A percentile compares a stretch with the other conserved stretches of the same genome.
phyloP scores from a whole-genome alignment of 169 alveolate genomes.

The Plasmodium knowlesi region DNA sequence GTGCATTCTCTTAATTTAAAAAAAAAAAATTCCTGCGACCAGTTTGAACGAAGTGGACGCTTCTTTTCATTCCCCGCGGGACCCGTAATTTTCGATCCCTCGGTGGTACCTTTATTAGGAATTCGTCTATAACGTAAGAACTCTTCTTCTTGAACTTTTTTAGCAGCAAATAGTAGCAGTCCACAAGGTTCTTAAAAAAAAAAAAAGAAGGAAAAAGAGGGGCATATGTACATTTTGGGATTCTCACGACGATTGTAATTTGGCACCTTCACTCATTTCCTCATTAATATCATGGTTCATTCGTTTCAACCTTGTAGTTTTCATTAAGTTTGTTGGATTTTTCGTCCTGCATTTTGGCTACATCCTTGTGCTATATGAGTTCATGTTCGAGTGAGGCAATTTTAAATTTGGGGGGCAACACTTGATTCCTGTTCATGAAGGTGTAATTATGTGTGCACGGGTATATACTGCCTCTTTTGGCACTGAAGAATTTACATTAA shows the following conservation, averaged over 20 bases:
- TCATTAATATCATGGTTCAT: not conserved
- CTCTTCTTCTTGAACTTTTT: constrained; percentile 60
- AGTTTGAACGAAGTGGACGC: not conserved
- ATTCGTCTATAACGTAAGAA: constrained; percentile 61
- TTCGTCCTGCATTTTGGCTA: constrained; percentile 1
- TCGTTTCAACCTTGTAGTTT: not conserved
- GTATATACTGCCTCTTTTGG: not conserved
- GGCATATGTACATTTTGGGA: not conserved
- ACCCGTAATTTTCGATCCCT: not conserved
- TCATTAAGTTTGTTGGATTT: not conserved
- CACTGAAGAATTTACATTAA: not conserved
- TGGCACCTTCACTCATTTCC: not conserved
- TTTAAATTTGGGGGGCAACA: not conserved
- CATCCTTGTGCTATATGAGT: not conserved
- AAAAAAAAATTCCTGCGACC: not conserved
- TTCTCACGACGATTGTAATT: not conserved
- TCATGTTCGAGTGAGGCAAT: not conserved
- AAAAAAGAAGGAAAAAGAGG: not conserved
- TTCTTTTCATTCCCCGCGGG: not conserved
- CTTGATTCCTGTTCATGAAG: not conserved
- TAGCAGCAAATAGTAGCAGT: constrained; percentile 58
- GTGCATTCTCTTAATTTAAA: not conserved
- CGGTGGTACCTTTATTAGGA: constrained; percentile 43
- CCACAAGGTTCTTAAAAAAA: constrained; percentile 27
- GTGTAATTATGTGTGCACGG: not conserved